Percentiles rank a stretch among this genome's conserved stretches.
Evolutionary conservation across 192 early-diverging fungal species (phyloP).

Genomic region (Podila minutissima): DNA sequence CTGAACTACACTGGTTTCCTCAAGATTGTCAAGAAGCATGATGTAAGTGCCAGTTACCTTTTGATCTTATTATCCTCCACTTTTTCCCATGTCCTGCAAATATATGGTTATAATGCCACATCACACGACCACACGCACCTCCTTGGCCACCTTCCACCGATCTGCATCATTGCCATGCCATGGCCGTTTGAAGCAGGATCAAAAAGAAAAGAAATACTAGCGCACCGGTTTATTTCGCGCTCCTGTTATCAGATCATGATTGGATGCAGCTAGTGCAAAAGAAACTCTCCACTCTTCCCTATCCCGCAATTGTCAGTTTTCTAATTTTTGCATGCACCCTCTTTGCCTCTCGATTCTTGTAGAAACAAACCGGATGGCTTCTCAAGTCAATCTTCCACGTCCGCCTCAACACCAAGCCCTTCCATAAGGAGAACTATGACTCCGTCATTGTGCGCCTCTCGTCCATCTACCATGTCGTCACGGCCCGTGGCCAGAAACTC

Average conservation of each 20-base stretch:
- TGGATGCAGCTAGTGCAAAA: no score
- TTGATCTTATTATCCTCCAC: background rate
- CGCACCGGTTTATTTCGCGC: no score
- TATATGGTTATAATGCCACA: no score
- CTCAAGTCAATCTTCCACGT: slow-evolving; percentile 85
- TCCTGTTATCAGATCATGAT: no score
- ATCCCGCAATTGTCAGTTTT: background rate
- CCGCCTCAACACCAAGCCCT: slow-evolving; percentile 82
- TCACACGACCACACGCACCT: no score
- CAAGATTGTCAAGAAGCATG: slow-evolving; percentile 99
- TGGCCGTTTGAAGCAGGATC: no score
- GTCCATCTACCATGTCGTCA: slow-evolving; percentile 71
- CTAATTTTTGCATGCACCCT: background rate
- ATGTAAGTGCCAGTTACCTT: slow-evolving; percentile 53
- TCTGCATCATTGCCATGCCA: no score
- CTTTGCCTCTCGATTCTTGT: background rate
- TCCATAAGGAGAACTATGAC: slow-evolving; percentile 90
- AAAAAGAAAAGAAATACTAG: no score
- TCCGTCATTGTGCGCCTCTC: slow-evolving; percentile 85
- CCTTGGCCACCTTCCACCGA: no score
- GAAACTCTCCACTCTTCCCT: no score
- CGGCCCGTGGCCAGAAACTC: slow-evolving; percentile 37
- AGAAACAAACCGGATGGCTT: slow-evolving; percentile 65
- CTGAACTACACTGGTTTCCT: slow-evolving; percentile 89
- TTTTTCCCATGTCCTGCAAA: background rate